These are phyloP conservation scores for Phellinidium pouzarii DNA, from an alignment of 1,284 basidiomycete species.

Conservation along the genomic window DNA sequence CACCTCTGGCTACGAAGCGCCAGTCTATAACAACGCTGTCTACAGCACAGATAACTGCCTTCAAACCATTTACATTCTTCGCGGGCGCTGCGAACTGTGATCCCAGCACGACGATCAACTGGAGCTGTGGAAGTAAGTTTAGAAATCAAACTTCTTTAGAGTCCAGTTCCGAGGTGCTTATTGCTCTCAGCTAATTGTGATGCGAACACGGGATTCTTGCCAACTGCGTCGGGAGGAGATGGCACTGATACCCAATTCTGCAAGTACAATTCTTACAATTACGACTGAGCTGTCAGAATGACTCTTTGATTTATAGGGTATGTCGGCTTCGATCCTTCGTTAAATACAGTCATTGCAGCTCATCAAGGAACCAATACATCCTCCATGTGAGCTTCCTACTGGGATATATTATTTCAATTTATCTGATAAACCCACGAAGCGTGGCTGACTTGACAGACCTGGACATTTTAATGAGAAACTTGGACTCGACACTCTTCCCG, in stretches of 20 bases:
- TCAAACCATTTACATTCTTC: conserved; percentile 48
- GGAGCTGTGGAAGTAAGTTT: conserved; percentile 50
- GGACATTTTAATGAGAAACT: conserved; percentile 34
- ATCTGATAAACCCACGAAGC: conserved; percentile 11
- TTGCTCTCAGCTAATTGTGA: conserved; percentile 39
- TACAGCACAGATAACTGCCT: conserved; percentile 36
- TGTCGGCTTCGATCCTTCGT: conserved; percentile 29
- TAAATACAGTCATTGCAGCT: conserved; percentile 28
- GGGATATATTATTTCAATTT: conserved; percentile 21
- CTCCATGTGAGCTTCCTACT: conserved; percentile 26
- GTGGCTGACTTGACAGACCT: conserved; percentile 49
- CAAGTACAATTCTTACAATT: conserved; percentile 25
- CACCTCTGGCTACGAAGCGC: conserved; percentile 13
- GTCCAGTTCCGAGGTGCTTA: neutral
- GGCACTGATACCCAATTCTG: conserved; percentile 44
- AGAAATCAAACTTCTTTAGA: neutral
- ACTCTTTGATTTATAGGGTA: too few species aligned
- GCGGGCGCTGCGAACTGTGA: conserved; percentile 51
- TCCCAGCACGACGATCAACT: conserved; percentile 37
- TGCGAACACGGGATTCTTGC: conserved; percentile 45
- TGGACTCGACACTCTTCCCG: conserved; percentile 50
- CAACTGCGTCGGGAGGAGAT: conserved; percentile 56
- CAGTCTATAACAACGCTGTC: conserved; percentile 37
- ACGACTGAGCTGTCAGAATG: too few species aligned
- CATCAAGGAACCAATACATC: conserved; percentile 30